A percentile compares a stretch with the other conserved stretches of the same genome.
These are phyloP conservation scores for Hyphopichia khmerensis DNA, from an alignment of 1,139 yeast species.

Conservation along the genomic window DNA sequence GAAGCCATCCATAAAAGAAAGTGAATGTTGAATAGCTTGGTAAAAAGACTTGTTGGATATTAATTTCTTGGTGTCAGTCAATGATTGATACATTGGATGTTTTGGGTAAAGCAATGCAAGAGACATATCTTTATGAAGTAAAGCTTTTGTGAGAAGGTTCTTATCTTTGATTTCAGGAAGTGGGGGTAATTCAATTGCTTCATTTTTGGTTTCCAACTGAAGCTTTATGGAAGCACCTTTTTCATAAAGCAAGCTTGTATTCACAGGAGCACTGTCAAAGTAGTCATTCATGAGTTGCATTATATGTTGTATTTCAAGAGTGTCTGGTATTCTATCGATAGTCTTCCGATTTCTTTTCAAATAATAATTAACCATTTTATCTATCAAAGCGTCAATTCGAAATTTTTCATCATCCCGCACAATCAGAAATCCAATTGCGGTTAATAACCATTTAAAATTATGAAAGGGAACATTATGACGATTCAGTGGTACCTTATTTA, in stretches of 20 bases:
- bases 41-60: not conserved
- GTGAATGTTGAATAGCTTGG: slow-evolving; percentile 30
- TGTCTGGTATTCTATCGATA: not conserved
- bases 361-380: slow-evolving; percentile 8
- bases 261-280: slow-evolving; percentile 21
- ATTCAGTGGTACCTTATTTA: not conserved
- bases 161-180: slow-evolving; percentile 35
- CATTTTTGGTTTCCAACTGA: not conserved
- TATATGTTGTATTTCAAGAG: not conserved
- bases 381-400: slow-evolving; percentile 25
- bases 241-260: slow-evolving; percentile 20
- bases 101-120: slow-evolving; percentile 29
- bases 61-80: not conserved
- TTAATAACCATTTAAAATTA: not conserved
- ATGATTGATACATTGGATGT: slow-evolving; percentile 21
- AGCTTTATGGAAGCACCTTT: not conserved
- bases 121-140: slow-evolving; percentile 42
- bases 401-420: slow-evolving; percentile 13
- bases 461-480: not conserved
- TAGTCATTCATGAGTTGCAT: slow-evolving; percentile 15
- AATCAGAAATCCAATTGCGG: slow-evolving; percentile 12
- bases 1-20: slow-evolving; percentile 45
- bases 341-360: not conserved
- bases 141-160: slow-evolving; percentile 32
- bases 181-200: slow-evolving; percentile 29